Percentiles rank a stretch among this genome's conserved stretches.
Conservation (phyloP, 176 grass and related monocot species). For the Avena eriantha region DNA sequence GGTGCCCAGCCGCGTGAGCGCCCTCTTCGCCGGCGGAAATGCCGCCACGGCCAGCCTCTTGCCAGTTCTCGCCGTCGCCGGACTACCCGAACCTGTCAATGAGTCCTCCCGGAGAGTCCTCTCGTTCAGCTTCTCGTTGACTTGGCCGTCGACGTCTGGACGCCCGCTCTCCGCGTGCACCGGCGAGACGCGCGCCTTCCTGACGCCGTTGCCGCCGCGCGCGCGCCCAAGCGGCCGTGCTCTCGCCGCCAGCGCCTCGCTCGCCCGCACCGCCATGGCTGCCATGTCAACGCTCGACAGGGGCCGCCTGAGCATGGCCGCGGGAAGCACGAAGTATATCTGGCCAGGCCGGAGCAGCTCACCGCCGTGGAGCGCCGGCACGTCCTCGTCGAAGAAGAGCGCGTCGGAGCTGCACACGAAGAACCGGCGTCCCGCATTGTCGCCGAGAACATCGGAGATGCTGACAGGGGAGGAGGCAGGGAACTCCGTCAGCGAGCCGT, state of each 20-base stretch:
- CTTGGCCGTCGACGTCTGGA: background rate
- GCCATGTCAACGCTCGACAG: constrained; percentile 69
- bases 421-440: constrained; percentile 11
- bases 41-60: background rate
- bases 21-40: constrained; percentile 15
- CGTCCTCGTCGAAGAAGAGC: constrained; percentile 65
- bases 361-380: constrained; percentile 33
- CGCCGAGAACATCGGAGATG: constrained; percentile 46
- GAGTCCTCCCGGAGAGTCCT: constrained; percentile 44
- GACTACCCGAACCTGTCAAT: background rate
- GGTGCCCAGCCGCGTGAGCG: constrained; percentile 53
- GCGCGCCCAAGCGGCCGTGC: background rate
- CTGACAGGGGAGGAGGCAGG: background rate
- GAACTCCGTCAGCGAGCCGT: constrained; percentile 67
- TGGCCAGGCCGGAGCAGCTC: constrained; percentile 53
- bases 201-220: background rate
- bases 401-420: constrained; percentile 69
- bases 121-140: constrained; percentile 65
- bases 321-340: constrained; percentile 53
- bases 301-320: constrained; percentile 35
- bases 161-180: constrained; percentile 24
- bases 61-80: background rate
- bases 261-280: constrained; percentile 63
- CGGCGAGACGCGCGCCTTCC: constrained; percentile 48
- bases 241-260: constrained; percentile 45